Evolutionary conservation across 345 rosid species (phyloP), one percentile per base, ranked within the genome.

Genomic region (Brassica rapa): DNA sequence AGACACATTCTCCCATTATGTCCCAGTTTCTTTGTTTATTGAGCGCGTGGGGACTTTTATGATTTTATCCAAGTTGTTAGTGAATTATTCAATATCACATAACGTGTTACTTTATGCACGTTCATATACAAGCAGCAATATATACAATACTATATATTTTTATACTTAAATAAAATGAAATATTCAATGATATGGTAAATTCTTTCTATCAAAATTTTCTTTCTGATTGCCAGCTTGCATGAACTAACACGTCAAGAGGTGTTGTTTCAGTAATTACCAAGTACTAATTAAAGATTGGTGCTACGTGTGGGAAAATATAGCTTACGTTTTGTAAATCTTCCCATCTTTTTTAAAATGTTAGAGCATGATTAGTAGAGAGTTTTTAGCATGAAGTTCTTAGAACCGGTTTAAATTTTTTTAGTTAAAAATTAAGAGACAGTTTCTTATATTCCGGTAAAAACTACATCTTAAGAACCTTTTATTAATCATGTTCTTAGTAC

Each of bases 1-100:
- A 63, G 76, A 65, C 85, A 80, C 85, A 73, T 77, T 83, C 78
- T 82, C 82, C 85, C 21, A 82, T 74, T 63, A 32, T 79, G 85
- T 81, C 81, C 56, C 80, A 11, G 0, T 75, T 61, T 35, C 10
- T 30, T 59, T 59, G 46, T 35, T 35, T 68, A 72, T 55, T 39
- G 77, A 78, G 82, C 73, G 82, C 73, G 30, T 78, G 23, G 62
- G 68, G 62, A 35, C 37, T 57, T 56, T 72, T 23, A 57, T 68
- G 72, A 56, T 23, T 66, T 7, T 55, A 21, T 41, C 35, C 16
- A 55, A 71, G 23, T 56, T 71, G 21, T 65, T 39, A 16, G 53
- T 21, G 61, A 41, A 65, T 55, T 25, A 37, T 27, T 24, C 53
- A 37, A n/a, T 41, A 55, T 30, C 68, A 60, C 62, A 32, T 65